Base-by-base conservation (phyloP, 805 yeast species). In the Scheffersomyces stipitis region DNA sequence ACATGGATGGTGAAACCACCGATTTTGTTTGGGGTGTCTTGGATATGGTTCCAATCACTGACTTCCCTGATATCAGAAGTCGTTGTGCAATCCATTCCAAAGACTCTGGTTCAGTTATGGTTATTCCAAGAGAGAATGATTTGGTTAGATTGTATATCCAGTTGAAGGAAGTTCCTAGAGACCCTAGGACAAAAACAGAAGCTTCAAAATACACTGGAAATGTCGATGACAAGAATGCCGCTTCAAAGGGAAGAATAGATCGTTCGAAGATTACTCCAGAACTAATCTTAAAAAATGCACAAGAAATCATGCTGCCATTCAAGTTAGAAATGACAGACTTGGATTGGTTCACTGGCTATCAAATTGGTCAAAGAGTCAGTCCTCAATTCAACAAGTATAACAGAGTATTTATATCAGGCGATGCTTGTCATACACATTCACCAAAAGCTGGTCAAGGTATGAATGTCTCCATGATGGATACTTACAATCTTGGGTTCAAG, bases 401-500 rank as follows among this genome's bases (percentile, higher is more conserved):
- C 36, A 41, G 63, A n/a, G 54, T 59, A n/a, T 59, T 59, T 38
- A 56, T 60, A 26, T 43, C 49, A 24, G 64, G 65, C 2, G 64
- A 60, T 37, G 64, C 60, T 8, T 41, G 54, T 16, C 62, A 56
- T 37, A 56, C 62, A 3, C 62, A 58, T 37, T 56, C 62, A 10
- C 64, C 64, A 9, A 56, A 58, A 39, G 64, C 65, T 30, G 65
- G 60, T 10, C 65, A 60, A 35, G 65, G 65, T 17, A 56, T 57
- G 64, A 60, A 60, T 30, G 61, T 54, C 18, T 20, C 24, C 10
- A 20, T 20, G 24, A 20, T 20, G 24, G 63, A 58, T 39, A 57
- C 60, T 14, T 58, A 33, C 36, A 58, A 58, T 33, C 45, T 58
- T 17, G 63, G 57, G 10, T 61, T 64, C 64, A 61, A 61, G 39